Percentiles rank a stretch among this genome's conserved stretches.
Evolutionary conservation across 306 rosid genomes (phyloP).

Genomic region (Mimosa bimucronata): DNA sequence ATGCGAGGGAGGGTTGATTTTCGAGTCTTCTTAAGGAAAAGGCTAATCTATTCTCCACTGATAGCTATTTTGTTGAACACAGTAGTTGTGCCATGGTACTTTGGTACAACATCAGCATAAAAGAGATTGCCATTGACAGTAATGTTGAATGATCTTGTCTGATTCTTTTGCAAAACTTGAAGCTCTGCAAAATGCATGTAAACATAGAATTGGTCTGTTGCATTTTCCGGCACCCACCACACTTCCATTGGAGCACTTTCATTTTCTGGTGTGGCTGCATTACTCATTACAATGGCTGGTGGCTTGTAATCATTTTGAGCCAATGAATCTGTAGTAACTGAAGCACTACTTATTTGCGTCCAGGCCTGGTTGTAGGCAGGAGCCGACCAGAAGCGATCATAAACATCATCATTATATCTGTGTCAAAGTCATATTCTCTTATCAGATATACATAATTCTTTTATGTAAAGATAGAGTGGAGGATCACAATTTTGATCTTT

Average conservation of each 20-base stretch:
- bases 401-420: slow-evolving; percentile 43
- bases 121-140: neutral
- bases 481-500: neutral
- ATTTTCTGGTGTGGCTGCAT: slow-evolving; percentile 31
- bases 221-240: neutral
- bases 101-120: neutral
- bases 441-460: neutral
- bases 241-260: slow-evolving; percentile 11
- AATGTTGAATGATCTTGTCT: slow-evolving; percentile 44
- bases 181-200: slow-evolving; percentile 48
- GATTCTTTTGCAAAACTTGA: slow-evolving; percentile 21
- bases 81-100: rapidly evolving
- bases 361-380: neutral
- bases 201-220: slow-evolving; percentile 9
- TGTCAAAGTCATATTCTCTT: neutral
- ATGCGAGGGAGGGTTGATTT: slow-evolving; percentile 46
- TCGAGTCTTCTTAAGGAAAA: slow-evolving; percentile 6
- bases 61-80: neutral
- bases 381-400: slow-evolving; percentile 33
- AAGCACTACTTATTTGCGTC: slow-evolving; percentile 1
- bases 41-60: slow-evolving; percentile 7
- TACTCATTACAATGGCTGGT: slow-evolving; percentile 39
- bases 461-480: neutral
- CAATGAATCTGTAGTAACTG: neutral
- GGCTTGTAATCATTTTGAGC: neutral